A percentile compares a stretch with the other conserved stretches of the same genome.
These are phyloP conservation scores for Speleostelium caveatum DNA, from an alignment of 78 protist species.

Conservation along the genomic window DNA sequence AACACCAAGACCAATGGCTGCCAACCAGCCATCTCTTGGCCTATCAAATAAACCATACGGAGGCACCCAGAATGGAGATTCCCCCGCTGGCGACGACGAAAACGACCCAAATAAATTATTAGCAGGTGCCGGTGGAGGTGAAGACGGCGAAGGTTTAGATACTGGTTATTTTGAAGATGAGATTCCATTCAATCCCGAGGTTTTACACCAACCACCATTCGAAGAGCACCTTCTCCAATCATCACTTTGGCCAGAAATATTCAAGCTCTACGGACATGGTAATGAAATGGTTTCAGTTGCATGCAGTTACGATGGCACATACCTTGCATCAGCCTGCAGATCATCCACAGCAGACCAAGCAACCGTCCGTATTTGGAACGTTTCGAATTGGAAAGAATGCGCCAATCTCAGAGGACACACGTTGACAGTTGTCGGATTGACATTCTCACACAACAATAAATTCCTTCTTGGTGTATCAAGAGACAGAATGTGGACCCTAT, in stretches of 20 bases:
- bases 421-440: slow-evolving; percentile 63
- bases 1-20: slow-evolving; percentile 59
- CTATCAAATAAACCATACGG: slow-evolving; percentile 81
- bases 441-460: slow-evolving; percentile 64
- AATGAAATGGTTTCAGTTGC: slow-evolving; percentile 76
- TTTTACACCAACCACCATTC: slow-evolving; percentile 62
- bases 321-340: slow-evolving; percentile 76
- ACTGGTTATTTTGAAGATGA: slow-evolving; percentile 48
- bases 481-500: slow-evolving; percentile 75
- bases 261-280: slow-evolving; percentile 81
- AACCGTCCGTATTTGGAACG: slow-evolving; percentile 76
- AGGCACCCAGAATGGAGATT: neutral
- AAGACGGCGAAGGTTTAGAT: slow-evolving; percentile 39
- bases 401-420: slow-evolving; percentile 76
- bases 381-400: slow-evolving; percentile 62
- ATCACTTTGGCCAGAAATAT: slow-evolving; percentile 81
- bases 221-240: slow-evolving; percentile 82
- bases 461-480: slow-evolving; percentile 61
- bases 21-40: slow-evolving; percentile 82
- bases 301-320: slow-evolving; percentile 40
- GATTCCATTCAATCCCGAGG: slow-evolving; percentile 59
- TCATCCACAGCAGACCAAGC: slow-evolving; percentile 73
- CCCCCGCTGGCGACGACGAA: slow-evolving; percentile 12
- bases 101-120: neutral
- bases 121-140: slow-evolving; percentile 19